Percentiles rank a stretch among this genome's conserved stretches.
phyloP scores from a whole-genome alignment of 768 basidiomycete genomes.

The Panaeolus cyanescens region DNA sequence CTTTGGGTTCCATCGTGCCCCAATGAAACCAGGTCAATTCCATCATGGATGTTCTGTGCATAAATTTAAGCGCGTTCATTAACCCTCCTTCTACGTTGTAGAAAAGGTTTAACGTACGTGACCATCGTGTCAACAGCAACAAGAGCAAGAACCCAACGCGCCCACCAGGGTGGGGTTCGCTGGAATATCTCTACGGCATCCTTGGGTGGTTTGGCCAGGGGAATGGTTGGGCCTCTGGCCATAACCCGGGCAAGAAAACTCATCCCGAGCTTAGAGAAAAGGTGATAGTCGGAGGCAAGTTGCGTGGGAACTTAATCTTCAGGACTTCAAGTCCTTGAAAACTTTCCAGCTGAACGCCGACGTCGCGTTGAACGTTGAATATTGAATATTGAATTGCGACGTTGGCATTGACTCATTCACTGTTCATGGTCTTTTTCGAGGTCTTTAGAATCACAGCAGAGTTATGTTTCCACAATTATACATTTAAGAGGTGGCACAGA shows the following conservation, averaged over 20 bases:
- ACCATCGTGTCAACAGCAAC: slow-evolving; percentile 16
- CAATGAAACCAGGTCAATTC: slow-evolving; percentile 15
- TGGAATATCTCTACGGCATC: slow-evolving; percentile 7
- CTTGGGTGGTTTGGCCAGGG: slow-evolving; percentile 5
- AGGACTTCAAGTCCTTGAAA: background rate
- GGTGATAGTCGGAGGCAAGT: background rate
- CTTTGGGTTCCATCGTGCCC: background rate
- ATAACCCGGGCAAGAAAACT: background rate
- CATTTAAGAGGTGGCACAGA: background rate
- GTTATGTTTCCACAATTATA: background rate
- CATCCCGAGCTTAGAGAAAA: background rate
- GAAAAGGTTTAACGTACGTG: slow-evolving; percentile 9
- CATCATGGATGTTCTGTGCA: slow-evolving; percentile 13
- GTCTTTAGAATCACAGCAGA: background rate
- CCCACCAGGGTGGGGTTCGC: slow-evolving; percentile 11
- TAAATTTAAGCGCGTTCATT: background rate
- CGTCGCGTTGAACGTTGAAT: too few species aligned
- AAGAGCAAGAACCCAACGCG: slow-evolving; percentile 14
- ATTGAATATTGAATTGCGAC: too few species aligned
- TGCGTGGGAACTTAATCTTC: background rate
- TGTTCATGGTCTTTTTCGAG: too few species aligned
- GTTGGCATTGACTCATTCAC: too few species aligned
- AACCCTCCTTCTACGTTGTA: background rate
- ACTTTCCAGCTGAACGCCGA: background rate
- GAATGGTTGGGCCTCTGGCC: slow-evolving; percentile 2